Percentiles rank a stretch among this genome's conserved stretches.
phyloP scores from a whole-genome alignment of 306 rosid species.

The Clitoria ternatea region DNA sequence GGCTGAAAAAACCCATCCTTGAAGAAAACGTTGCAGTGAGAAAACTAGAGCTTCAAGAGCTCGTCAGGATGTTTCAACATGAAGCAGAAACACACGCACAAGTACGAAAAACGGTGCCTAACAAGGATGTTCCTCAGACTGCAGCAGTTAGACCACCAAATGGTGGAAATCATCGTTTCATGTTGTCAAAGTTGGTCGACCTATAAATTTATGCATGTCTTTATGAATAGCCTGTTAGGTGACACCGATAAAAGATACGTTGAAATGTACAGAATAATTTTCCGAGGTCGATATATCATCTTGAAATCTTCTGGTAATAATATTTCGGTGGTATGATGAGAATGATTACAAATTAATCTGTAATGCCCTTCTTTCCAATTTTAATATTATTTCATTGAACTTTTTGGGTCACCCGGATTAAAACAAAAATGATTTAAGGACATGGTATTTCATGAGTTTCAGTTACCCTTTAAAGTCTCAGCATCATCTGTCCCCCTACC shows the following conservation, averaged over 20 bases:
- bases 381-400: neutral
- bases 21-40: conserved; percentile 61
- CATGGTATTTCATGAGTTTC: neutral
- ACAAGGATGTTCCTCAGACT: conserved; percentile 53
- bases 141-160: conserved; percentile 32
- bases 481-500: neutral
- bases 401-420: neutral
- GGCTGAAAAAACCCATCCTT: conserved; percentile 59
- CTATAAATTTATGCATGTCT: neutral
- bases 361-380: neutral
- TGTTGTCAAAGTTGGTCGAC: conserved; percentile 1
- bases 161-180: conserved; percentile 30
- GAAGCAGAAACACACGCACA: conserved; percentile 89
- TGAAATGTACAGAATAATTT: neutral
- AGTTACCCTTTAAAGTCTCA: neutral
- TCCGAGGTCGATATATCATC: neutral
- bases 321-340: neutral
- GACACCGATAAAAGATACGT: neutral
- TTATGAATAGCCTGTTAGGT: neutral
- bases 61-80: conserved; percentile 81
- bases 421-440: neutral
- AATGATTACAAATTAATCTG: neutral
- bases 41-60: conserved; percentile 69
- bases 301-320: neutral
- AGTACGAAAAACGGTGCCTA: conserved; percentile 49